These are phyloP conservation scores for Penicillium coprophilum DNA, from an alignment of 495 filamentous ascomycete genomes.

Conservation along the genomic window DNA sequence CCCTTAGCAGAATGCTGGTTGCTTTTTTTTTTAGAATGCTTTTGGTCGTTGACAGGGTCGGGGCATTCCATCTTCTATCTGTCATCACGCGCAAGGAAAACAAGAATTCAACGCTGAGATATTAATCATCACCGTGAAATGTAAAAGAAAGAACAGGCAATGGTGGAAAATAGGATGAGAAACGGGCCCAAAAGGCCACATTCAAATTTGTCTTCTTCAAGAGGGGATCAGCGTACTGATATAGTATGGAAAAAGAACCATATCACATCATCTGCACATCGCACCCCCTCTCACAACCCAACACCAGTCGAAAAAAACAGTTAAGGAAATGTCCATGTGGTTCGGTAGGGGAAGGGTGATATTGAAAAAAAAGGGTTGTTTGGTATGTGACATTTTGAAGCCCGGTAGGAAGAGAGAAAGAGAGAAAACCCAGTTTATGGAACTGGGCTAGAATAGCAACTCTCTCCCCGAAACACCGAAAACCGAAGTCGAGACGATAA, in stretches of 20 bases:
- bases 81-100: slow-evolving; percentile 21
- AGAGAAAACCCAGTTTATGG: slow-evolving; percentile 5
- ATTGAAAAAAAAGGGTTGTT: slow-evolving; percentile 25
- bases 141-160: slow-evolving; percentile 20
- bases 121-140: slow-evolving; percentile 14
- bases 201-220: slow-evolving; percentile 24
- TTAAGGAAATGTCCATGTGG: slow-evolving; percentile 8
- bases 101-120: slow-evolving; percentile 20
- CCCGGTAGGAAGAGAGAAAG: slow-evolving; percentile 19
- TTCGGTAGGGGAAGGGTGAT: slow-evolving; percentile 14
- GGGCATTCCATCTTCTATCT: slow-evolving; percentile 39
- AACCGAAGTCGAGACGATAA: slow-evolving; percentile 12
- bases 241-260: slow-evolving; percentile 6
- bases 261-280: slow-evolving; percentile 24
- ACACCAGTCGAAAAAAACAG: slow-evolving; percentile 12
- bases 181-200: slow-evolving; percentile 22
- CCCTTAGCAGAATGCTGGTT: slow-evolving; percentile 49
- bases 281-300: slow-evolving; percentile 4
- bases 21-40: slow-evolving; percentile 26
- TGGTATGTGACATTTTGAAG: slow-evolving; percentile 40
- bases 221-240: slow-evolving; percentile 10
- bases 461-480: slow-evolving; percentile 9
- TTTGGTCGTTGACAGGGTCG: slow-evolving; percentile 20
- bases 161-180: slow-evolving; percentile 15
- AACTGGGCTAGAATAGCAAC: slow-evolving; percentile 16